phyloP scores from a whole-genome alignment of 768 basidiomycete genomes.

The Dentipellis fragilis region DNA sequence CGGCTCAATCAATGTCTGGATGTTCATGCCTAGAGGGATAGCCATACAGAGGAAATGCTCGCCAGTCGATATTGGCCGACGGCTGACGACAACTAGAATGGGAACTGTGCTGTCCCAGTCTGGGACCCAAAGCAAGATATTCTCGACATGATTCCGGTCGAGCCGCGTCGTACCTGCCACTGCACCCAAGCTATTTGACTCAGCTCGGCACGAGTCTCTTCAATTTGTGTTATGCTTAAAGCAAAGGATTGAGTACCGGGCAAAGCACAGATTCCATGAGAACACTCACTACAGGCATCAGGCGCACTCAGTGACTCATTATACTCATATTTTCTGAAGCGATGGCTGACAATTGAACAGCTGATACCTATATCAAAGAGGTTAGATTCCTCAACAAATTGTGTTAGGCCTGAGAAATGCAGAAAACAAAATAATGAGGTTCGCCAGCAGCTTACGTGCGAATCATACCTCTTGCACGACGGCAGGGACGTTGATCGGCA shows the following conservation, averaged over 20 bases:
- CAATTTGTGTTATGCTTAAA: conserved; percentile 94
- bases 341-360: conserved; percentile 97
- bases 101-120: conserved; percentile 95
- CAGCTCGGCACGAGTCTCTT: conserved; percentile 95
- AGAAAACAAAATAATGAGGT: too few relatives aligned
- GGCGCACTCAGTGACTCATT: conserved; percentile 97
- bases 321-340: conserved; percentile 99
- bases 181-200: conserved; percentile 98
- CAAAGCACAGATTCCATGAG: too few relatives aligned
- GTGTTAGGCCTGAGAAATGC: too few relatives aligned
- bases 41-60: conserved; percentile 91
- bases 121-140: conserved; percentile 95
- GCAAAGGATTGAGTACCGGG: conserved; percentile 1
- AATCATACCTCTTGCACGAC: too few relatives aligned
- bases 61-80: conserved; percentile 95
- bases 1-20: conserved; percentile 69
- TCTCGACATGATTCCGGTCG: conserved; percentile 94
- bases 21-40: conserved; percentile 94
- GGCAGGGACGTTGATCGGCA: too few relatives aligned
- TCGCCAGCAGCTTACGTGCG: too few relatives aligned
- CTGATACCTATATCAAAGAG: conserved; percentile 47
- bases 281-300: conserved; percentile 98
- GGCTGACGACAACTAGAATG: conserved; percentile 89
- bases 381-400: too few relatives aligned
- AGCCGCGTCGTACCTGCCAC: conserved; percentile 87